phyloP scores from a whole-genome alignment of 331 rosid species.

The Quercus tomentella region DNA sequence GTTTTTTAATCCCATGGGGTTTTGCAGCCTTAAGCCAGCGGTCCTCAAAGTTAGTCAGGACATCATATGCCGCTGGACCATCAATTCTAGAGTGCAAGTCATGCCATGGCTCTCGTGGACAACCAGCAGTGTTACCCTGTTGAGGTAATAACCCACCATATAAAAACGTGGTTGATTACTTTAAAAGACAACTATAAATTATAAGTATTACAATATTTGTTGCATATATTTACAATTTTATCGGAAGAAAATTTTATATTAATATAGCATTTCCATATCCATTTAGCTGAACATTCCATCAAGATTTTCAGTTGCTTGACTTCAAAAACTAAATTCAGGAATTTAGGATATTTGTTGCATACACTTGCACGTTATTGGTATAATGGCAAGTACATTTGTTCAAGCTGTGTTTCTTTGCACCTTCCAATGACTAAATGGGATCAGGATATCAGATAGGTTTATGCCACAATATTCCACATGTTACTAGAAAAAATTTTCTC shows the following conservation, averaged over 20 bases:
- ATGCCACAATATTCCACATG: background rate
- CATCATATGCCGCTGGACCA: conserved; percentile 96
- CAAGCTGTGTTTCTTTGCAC: background rate
- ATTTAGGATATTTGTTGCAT: background rate
- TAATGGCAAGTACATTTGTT: background rate
- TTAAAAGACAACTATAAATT: background rate
- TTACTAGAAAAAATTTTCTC: background rate
- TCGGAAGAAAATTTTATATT: background rate
- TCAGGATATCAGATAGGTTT: background rate
- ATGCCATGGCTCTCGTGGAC: conserved; percentile 99
- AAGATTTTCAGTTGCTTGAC: conserved; percentile 6
- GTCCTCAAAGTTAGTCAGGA: conserved; percentile 88
- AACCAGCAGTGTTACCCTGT: conserved; percentile 72
- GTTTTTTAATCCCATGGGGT: conserved; percentile 76
- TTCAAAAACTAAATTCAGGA: background rate
- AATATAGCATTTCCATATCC: background rate
- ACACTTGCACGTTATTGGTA: background rate
- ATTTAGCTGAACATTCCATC: conserved; percentile 2
- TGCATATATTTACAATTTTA: too few relatives aligned
- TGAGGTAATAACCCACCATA: conserved; percentile 16
- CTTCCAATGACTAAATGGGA: background rate
- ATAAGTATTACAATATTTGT: too few relatives aligned
- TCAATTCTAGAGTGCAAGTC: conserved; percentile 94
- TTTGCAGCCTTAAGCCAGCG: conserved; percentile 93
- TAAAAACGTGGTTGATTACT: conserved; percentile 3